Base-by-base conservation (phyloP, 2,329 filamentous ascomycete genomes). In the Colletotrichum limetticola region DNA sequence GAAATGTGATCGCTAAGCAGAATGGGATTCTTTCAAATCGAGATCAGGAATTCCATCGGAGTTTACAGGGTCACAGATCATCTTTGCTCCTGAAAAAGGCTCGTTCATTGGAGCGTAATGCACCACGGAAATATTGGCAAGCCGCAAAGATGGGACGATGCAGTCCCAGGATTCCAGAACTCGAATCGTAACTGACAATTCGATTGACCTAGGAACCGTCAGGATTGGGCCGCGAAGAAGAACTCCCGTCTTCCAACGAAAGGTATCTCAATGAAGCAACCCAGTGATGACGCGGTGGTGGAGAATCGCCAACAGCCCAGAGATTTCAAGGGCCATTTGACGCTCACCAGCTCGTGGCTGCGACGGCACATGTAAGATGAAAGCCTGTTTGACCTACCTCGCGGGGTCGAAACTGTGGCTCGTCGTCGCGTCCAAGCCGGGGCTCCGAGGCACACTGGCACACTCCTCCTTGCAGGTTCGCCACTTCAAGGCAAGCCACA, bases 371-470 rank as follows among this genome's bases (percentile, higher is more conserved):
- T 52, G 59, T 62, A 19, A 32, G 37, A 11, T 30, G 22, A 62
- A 62, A 62, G 37, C 59, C 59, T 62, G 59, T 52, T 62, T 52
- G 37, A 8, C 59, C 59, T 52, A 24, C 52, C 22, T 32, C 26
- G 59, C 9, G 26, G 59, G 42, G 59, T 8, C 12, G 5, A 30
- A 53, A 30, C 22, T 63, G 60, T 63, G 60, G 60, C 60, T 53
- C 46, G 22, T 35, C 12, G 12, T 49, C 24, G 59, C 26, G 59
- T 22, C n/a, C 24, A 12, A 12, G 24, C 26, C 2, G 37, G 59
- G 59, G 58, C 24, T 28, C 11, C 35, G 16, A 16, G 28, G 24
- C 37, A 49, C 8, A 62, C 59, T 11, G n/a, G 24, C 26, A 49
- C 8, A 62, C 59, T 11, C 26, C 30, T 52, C 30, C 52, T 24